Evolutionary conservation across 2,329 filamentous ascomycete genomes (phyloP), one percentile per base, ranked within the genome.

Genomic region (Boeremia lycopersici): DNA sequence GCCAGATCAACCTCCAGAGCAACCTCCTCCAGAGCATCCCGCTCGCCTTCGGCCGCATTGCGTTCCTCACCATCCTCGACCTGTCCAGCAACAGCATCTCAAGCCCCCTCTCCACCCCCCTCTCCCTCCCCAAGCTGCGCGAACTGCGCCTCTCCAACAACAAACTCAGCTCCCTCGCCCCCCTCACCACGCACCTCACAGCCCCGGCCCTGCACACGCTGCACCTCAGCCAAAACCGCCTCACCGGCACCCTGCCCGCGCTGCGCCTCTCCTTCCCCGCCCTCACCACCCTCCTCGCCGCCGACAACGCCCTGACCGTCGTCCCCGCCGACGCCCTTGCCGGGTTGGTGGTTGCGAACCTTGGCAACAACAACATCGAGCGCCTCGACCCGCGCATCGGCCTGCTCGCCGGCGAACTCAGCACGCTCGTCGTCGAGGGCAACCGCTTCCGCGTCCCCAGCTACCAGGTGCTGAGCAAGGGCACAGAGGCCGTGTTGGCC

Each of bases 361-460:
- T 91, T 8, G 86, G 86, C 61, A 93, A 91, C 74, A 98, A 98
- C 69, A 89, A 93, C 45, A 91, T 98, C 59, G 84, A 84, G n/a
- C 84, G 86, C 41, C 78, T 98, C 12, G 90, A 95, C 56, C 89
- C 93, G 0, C 86, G 88, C 7, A 82, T 98, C 10, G 93, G 93
- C 0, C 78, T 96, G 11, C 79, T 96, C 0, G 87, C 88, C 23
- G 88, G 87, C 1, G 80, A 65, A 59, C 85, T 77, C 78, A 89
- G 81, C 74, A 84, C 81, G 48, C 78, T 97, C 9, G 89, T 96
- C 42, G 89, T 96, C 4, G 85, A 84, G 26, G 92, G 92, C 0
- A 98, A 98, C 72, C 83, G 87, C 29, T 98, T 98, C 76, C 83
- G 91, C 29, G 91, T 97, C 29, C 93, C 93, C 0, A 86, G 90